These are phyloP conservation scores for Wallacemonas collosoma DNA, from an alignment of 208 protist species.

Conservation along the genomic window DNA sequence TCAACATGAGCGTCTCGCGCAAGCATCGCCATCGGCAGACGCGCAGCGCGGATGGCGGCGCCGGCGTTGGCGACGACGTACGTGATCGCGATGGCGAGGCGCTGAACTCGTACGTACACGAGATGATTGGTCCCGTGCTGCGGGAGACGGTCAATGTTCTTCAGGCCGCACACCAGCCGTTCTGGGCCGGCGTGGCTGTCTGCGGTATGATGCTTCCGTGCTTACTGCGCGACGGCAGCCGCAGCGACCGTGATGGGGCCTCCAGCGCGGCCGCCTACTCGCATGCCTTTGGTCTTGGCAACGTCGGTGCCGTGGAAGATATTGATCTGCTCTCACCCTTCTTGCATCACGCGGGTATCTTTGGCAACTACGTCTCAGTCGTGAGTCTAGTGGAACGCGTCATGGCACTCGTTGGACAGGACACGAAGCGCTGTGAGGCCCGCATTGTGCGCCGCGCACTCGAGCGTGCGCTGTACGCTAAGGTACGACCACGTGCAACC, in stretches of 20 bases:
- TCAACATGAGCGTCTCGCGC: constrained; percentile 9
- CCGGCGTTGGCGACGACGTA: background rate
- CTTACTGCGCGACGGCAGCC: constrained; percentile 29
- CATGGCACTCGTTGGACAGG: constrained; percentile 28
- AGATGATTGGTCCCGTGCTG: constrained; percentile 38
- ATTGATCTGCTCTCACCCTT: constrained; percentile 9
- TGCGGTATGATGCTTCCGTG: constrained; percentile 61
- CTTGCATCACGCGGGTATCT: constrained; percentile 10
- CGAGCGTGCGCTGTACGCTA: constrained; percentile 19
- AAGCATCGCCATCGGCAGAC: background rate
- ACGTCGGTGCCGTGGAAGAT: background rate
- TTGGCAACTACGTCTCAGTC: constrained; percentile 21
- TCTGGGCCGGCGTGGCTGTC: constrained; percentile 66
- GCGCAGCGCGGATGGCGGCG: background rate
- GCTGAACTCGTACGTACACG: constrained; percentile 21
- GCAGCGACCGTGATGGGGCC: constrained; percentile 8
- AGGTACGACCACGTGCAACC: background rate
- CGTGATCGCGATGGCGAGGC: constrained; percentile 12
- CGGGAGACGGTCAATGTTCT: constrained; percentile 26
- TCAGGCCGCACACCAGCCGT: constrained; percentile 34
- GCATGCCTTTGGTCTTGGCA: constrained; percentile 4
- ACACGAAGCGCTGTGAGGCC: constrained; percentile 40
- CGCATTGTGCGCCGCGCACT: constrained; percentile 45
- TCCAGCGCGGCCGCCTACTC: constrained; percentile 15
- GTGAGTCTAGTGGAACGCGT: constrained; percentile 39